These are phyloP conservation scores for Phytophthora brassicae DNA, from an alignment of 352 stramenopile genomes.

Conservation along the genomic window DNA sequence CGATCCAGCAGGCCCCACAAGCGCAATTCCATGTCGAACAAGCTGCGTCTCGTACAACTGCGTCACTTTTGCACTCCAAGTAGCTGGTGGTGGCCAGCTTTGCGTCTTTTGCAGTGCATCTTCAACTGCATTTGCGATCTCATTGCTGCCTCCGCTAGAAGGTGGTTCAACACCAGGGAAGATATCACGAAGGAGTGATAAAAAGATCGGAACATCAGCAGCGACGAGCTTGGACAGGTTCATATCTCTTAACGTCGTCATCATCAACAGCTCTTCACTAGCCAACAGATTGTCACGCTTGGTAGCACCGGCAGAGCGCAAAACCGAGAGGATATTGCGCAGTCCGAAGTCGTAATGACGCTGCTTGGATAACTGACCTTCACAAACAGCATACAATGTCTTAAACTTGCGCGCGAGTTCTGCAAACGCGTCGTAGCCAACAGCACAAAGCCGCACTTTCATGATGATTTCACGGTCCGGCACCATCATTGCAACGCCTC, in stretches of 20 bases:
- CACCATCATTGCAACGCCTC: conserved; percentile 96
- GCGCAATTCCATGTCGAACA: conserved; percentile 90
- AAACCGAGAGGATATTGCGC: conserved; percentile 94
- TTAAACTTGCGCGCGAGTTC: conserved; percentile 96
- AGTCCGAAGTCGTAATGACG: conserved; percentile 94
- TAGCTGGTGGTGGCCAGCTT: conserved; percentile 33
- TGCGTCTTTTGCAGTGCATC: conserved; percentile 65
- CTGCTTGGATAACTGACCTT: conserved; percentile 93
- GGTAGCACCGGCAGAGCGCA: conserved; percentile 93
- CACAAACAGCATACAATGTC: conserved; percentile 93
- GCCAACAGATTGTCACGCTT: conserved; percentile 94
- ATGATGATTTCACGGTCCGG: conserved; percentile 97
- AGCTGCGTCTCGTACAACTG: conserved; percentile 93
- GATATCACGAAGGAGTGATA: conserved; percentile 88
- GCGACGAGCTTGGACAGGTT: conserved; percentile 94
- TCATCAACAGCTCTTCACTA: conserved; percentile 93
- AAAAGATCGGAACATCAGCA: conserved; percentile 91
- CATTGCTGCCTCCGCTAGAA: conserved; percentile 39
- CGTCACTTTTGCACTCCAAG: conserved; percentile 90
- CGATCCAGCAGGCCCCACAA: conserved; percentile 86
- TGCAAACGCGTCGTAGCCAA: conserved; percentile 90
- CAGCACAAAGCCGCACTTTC: conserved; percentile 93
- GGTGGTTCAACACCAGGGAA: conserved; percentile 71
- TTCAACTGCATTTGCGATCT: conserved; percentile 71
- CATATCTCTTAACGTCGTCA: conserved; percentile 94